A percentile compares a stretch with the other conserved stretches of the same genome.
phyloP scores from a whole-genome alignment of 1,284 basidiomycete genomes.

The Marasmius oreades region DNA sequence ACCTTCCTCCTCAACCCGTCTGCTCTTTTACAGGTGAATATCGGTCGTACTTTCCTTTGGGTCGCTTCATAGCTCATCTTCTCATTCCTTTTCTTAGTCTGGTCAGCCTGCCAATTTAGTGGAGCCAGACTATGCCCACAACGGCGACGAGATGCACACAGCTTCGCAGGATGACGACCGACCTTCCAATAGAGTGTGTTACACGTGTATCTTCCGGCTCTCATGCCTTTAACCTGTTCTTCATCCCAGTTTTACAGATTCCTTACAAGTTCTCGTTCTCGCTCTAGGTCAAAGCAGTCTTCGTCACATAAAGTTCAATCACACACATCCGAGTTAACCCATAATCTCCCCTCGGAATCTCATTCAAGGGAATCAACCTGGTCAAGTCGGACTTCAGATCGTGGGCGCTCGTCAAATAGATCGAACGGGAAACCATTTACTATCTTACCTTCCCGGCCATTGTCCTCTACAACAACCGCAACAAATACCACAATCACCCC shows the following conservation, averaged over 20 bases:
- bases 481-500: conserved; percentile 58
- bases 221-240: conserved; percentile 12
- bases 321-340: conserved; percentile 22
- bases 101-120: conserved; percentile 15
- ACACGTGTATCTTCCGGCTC: conserved; percentile 6
- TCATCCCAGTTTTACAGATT: conserved; percentile 43
- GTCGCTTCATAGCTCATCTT: conserved; percentile 21
- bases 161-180: conserved; percentile 30
- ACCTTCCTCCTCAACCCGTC: conserved; percentile 34
- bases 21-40: conserved; percentile 27
- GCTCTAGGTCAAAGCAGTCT: conserved; percentile 39
- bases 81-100: conserved; percentile 8
- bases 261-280: conserved; percentile 49
- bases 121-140: conserved; percentile 29
- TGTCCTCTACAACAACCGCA: conserved; percentile 60
- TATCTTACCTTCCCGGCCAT: conserved; percentile 53
- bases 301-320: conserved; percentile 17
- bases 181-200: conserved; percentile 37
- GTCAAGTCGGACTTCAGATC: conserved; percentile 6
- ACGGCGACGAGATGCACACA: conserved; percentile 14
- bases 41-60: conserved; percentile 18
- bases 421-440: conserved; percentile 43
- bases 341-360: conserved; percentile 5
- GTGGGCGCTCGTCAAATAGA: conserved; percentile 17
- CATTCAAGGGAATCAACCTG: conserved; percentile 20